phyloP scores from a whole-genome alignment of 176 grass and related monocot species.

The Phragmites australis region DNA sequence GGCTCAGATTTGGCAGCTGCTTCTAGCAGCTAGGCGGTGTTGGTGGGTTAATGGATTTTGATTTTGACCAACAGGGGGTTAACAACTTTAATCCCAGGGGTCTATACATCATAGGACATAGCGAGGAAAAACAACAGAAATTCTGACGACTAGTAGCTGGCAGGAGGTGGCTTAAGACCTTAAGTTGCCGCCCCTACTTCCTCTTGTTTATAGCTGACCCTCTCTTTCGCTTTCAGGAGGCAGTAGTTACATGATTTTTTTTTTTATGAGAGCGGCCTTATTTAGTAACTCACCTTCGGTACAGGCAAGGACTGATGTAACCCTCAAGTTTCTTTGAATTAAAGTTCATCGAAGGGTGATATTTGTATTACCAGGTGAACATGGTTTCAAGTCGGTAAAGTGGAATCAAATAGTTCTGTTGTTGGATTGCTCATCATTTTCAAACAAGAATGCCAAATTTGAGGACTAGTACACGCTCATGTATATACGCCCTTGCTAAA shows the following conservation, averaged over 20 bases:
- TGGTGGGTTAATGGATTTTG: conserved; percentile 26
- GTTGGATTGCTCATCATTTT: not conserved
- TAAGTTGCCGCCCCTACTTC: conserved; percentile 20
- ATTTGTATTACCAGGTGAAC: not conserved
- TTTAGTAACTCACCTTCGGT: conserved; percentile 6
- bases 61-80: conserved; percentile 33
- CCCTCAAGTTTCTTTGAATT: conserved; percentile 3
- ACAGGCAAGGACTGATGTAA: conserved; percentile 34
- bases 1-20: conserved; percentile 51
- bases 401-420: not conserved
- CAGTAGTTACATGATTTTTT: conserved; percentile 15
- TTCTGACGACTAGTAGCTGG: conserved; percentile 17
- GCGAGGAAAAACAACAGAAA: conserved; percentile 8
- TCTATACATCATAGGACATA: conserved; percentile 44
- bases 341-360: not conserved
- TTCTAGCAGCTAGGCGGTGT: conserved; percentile 38
- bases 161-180: conserved; percentile 34
- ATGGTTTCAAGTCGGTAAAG: not conserved
- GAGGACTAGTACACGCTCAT: too few species aligned
- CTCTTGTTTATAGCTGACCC: conserved; percentile 46
- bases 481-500: too few species aligned
- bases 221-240: conserved; percentile 18
- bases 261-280: conserved; percentile 18
- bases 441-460: not conserved
- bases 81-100: conserved; percentile 26